Base-by-base conservation (phyloP, 2,329 filamentous ascomycete genomes). In the Piedraia hortae region DNA sequence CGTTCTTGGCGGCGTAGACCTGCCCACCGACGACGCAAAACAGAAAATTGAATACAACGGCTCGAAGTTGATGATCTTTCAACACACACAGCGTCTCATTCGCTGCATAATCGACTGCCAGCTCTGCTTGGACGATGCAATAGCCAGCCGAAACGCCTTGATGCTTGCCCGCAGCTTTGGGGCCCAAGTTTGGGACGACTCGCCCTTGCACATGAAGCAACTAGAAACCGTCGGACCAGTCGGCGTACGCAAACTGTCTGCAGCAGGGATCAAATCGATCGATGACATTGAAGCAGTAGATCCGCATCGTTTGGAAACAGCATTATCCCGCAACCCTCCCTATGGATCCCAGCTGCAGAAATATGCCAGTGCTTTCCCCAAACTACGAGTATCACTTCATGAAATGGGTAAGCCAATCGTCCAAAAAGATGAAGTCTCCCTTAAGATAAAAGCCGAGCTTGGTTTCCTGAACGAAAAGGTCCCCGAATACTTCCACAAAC, bases 181-280 rank as follows among this genome's bases (percentile, higher is more conserved):
- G 11, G 72, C 78, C 2, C 61, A 59, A 27, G 56, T 56, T 1
- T 90, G 80, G 85, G 85, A 97, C 36, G 65, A 71, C 15, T 72
- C 66, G 2, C 62, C 73, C 1, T 53, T 70, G 11, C 73, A 91
- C 32, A 58, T 97, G 36, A 70, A 71, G 28, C 82, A 93, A 41
- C 56, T 97, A 2, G 63, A 73, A 1, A 60, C 65, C 3, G 60
- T 93, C 28, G 85, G 85, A 0, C 51, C 63, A 4, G 73, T 67
- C 1, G 59, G 62, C n/a, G 64, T 74, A 30, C 59, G 69, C 16
- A 85, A 72, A 39, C 55, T 93, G 19, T 58, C 63, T 3, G 55
- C 58, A 17, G 64, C 63, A n/a, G 64, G 66, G 1, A 59, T 93
- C 24, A 62, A 51, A 13, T 72, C 53, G 4, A 62, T 93, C 4